Percentiles rank a stretch among this genome's conserved stretches.
Evolutionary conservation across 2,329 filamentous ascomycete genomes (phyloP).

Genomic region (Domatiomyces catenatus): DNA sequence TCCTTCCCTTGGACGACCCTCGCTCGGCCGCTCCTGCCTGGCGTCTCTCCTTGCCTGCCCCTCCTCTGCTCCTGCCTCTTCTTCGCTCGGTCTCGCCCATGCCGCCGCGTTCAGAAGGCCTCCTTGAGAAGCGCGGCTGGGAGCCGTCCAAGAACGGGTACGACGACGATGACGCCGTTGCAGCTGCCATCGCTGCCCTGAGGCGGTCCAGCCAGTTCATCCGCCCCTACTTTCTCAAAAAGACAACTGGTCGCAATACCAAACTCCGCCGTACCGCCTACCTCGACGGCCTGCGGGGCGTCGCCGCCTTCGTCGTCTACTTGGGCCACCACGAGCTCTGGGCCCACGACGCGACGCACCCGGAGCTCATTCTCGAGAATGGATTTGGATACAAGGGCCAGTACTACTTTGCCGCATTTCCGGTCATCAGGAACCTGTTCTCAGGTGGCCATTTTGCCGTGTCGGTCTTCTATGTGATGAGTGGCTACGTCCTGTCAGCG

Average conservation of each 20-base stretch:
- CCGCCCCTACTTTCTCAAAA: constrained; percentile 9
- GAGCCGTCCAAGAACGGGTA: constrained; percentile 5
- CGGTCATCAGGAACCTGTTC: constrained; percentile 45
- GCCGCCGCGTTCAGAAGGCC: constrained; percentile 4
- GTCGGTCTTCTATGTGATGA: constrained; percentile 38
- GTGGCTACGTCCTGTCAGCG: constrained; percentile 37
- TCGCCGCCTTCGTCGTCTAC: constrained; percentile 52
- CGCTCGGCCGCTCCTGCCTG: not conserved
- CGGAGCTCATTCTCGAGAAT: constrained; percentile 34
- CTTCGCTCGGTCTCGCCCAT: not conserved
- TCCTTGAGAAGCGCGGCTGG: constrained; percentile 17
- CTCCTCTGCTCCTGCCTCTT: not conserved
- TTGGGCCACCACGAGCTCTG: constrained; percentile 46
- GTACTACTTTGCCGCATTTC: constrained; percentile 39
- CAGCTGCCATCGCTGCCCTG: constrained; percentile 2
- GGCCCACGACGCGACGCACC: constrained; percentile 32
- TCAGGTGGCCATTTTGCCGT: constrained; percentile 47
- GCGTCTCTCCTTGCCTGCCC: not conserved
- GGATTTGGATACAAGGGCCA: constrained; percentile 37
- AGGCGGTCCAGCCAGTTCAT: constrained; percentile 12
- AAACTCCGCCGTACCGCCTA: constrained; percentile 35
- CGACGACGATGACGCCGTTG: not conserved
- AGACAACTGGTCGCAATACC: not conserved
- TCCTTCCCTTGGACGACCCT: not conserved
- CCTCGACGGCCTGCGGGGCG: constrained; percentile 50